phyloP scores from a whole-genome alignment of 495 filamentous ascomycete species.

The Pyrenula massariospora region DNA sequence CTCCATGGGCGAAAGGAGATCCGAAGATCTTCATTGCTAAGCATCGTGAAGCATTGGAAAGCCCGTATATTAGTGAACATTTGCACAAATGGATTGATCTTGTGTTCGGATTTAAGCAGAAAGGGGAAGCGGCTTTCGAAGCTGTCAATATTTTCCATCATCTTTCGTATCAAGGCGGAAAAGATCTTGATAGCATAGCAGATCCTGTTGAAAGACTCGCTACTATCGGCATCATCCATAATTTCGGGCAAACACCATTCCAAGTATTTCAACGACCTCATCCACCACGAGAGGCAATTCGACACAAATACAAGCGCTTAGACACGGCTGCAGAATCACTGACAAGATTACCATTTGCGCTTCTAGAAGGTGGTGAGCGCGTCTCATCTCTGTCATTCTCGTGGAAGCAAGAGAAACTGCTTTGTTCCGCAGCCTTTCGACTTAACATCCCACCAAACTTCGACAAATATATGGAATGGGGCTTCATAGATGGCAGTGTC shows the following conservation, averaged over 20 bases:
- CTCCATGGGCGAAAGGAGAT: slow-evolving; percentile 94
- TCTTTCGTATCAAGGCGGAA: slow-evolving; percentile 86
- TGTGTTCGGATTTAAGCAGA: slow-evolving; percentile 90
- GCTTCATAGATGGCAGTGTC: slow-evolving; percentile 83
- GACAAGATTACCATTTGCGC: slow-evolving; percentile 67
- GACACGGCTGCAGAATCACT: slow-evolving; percentile 70
- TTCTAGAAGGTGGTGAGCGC: slow-evolving; percentile 71
- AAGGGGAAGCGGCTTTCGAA: slow-evolving; percentile 84
- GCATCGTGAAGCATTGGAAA: slow-evolving; percentile 87
- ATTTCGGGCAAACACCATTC: slow-evolving; percentile 94
- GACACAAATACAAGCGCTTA: slow-evolving; percentile 49
- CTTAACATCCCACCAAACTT: slow-evolving; percentile 78
- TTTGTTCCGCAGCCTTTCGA: slow-evolving; percentile 72
- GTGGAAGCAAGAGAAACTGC: slow-evolving; percentile 64
- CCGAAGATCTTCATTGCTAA: slow-evolving; percentile 93
- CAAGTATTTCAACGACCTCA: slow-evolving; percentile 83
- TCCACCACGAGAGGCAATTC: slow-evolving; percentile 53
- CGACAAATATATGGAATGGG: slow-evolving; percentile 93
- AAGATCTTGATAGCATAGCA: slow-evolving; percentile 81
- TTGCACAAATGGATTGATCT: slow-evolving; percentile 95
- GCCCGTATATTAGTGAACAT: slow-evolving; percentile 80
- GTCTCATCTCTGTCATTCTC: slow-evolving; percentile 72
- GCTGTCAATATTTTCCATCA: slow-evolving; percentile 92
- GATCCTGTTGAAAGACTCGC: slow-evolving; percentile 75
- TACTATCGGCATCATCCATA: slow-evolving; percentile 93